Base-by-base conservation (phyloP, 2,329 filamentous ascomycete genomes). In the Trichoderma lentiforme region DNA sequence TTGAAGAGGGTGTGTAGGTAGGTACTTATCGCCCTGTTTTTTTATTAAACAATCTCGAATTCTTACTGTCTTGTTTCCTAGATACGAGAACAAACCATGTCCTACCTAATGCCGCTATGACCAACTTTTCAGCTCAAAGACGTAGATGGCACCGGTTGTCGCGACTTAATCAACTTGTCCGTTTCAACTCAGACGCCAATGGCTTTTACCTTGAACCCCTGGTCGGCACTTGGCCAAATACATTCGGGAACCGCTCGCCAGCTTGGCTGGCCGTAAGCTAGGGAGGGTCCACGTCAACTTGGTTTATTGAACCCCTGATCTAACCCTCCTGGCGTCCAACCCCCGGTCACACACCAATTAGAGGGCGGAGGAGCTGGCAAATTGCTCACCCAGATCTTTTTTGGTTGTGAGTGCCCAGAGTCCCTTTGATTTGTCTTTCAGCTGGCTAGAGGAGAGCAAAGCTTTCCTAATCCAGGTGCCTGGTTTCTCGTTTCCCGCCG, bases 261-360 rank as follows among this genome's bases (percentile, higher is more conserved):
- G 43, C 58, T 28, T 39, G 15, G 39, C 32, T 63, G 66, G 58
- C 58, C 58, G 60, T 63, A 70, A 72, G 36, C 70, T 66, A 36
- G 32, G 47, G 21, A 47, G 71, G 67, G 43, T 69, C 71, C 71
- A 72, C 71, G 71, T 70, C 71, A 72, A 72, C 58, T 24, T 70
- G 71, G 71, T 72, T 63, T 72, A 12, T 57, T 51, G 58, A 70
- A 70, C 71, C 71, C 71, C 71, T 72, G 71, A 70, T 60, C 64
- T 72, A 68, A 51, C 57, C 56, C 58, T 68, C 57, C 63, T 65
- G 34, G 61, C 61, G 69, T 36, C 34, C 39, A 14, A 34, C 24
- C 61, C 47, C 60, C 64, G 47, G 70, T 51, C 60, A 26, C 43
- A 47, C 61, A 47, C 70, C 70, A 72, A 72, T 72, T 26, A 62